Conservation (phyloP, 116 monocot genomes). For the Phalaenopsis hybrid region DNA sequence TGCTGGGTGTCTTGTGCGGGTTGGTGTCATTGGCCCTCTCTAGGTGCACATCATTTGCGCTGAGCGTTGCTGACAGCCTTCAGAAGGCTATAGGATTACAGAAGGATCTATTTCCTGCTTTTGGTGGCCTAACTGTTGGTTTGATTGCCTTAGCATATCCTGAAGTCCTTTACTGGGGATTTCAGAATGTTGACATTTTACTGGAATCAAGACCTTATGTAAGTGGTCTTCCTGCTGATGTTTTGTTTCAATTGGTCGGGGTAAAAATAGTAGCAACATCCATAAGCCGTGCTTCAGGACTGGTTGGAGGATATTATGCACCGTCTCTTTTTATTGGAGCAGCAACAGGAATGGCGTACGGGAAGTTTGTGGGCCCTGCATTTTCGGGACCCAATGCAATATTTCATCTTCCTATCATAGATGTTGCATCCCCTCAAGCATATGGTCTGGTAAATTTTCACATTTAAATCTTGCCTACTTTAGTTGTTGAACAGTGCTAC, state of each 20-base stretch:
- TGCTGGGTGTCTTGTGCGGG: constrained; percentile 74
- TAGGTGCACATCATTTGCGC: constrained; percentile 59
- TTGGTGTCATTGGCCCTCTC: constrained; percentile 65
- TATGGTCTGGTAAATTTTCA: constrained; percentile 66
- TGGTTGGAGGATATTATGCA: constrained; percentile 97
- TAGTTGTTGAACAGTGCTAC: not conserved
- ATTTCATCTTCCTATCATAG: constrained; percentile 46
- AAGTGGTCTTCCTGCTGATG: constrained; percentile 39
- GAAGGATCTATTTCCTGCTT: constrained; percentile 55
- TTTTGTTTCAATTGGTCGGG: constrained; percentile 77
- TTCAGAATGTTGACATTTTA: constrained; percentile 84
- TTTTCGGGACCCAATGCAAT: constrained; percentile 42
- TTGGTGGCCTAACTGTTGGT: constrained; percentile 72
- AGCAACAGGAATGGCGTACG: constrained; percentile 95
- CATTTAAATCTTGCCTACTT: not conserved
- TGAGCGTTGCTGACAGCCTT: constrained; percentile 35
- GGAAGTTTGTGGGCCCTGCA: constrained; percentile 44
- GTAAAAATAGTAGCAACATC: constrained; percentile 78
- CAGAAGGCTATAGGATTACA: constrained; percentile 43
- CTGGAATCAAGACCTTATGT: constrained; percentile 78
- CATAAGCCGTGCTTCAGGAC: constrained; percentile 69
- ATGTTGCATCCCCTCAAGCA: constrained; percentile 94
- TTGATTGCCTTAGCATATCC: constrained; percentile 72
- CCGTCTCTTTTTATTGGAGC: constrained; percentile 97
- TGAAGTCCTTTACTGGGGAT: constrained; percentile 92